These are phyloP conservation scores for Sporothrix brasiliensis DNA, from an alignment of 2,329 filamentous ascomycete genomes.

Conservation along the genomic window DNA sequence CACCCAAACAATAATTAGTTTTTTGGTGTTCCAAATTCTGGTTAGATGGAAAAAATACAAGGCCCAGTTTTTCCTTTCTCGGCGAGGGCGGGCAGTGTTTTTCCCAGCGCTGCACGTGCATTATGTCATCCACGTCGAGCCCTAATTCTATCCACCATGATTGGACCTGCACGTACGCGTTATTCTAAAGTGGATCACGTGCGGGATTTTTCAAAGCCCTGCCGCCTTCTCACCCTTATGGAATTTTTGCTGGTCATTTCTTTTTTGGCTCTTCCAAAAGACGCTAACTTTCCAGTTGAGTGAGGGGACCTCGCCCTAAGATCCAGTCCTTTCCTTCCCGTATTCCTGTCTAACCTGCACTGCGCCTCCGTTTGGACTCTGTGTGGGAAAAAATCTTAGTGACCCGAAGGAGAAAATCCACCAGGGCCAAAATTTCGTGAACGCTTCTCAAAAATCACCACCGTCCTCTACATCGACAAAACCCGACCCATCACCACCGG, in stretches of 20 bases:
- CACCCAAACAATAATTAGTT: conserved; percentile 22
- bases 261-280: neutral
- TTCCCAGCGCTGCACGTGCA: conserved; percentile 8
- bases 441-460: conserved; percentile 30
- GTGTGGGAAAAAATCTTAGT: conserved; percentile 30
- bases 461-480: conserved; percentile 21
- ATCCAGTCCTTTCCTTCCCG: neutral
- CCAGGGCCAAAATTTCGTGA: conserved; percentile 31
- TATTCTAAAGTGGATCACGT: conserved; percentile 10
- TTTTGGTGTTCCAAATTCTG: conserved; percentile 37
- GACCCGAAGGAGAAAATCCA: conserved; percentile 28
- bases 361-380: conserved; percentile 16
- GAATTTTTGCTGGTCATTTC: conserved; percentile 4
- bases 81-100: conserved; percentile 30
- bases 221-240: neutral
- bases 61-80: neutral
- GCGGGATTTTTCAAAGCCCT: conserved; percentile 26
- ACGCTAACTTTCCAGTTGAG: conserved; percentile 4
- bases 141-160: conserved; percentile 30
- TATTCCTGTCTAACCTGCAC: neutral
- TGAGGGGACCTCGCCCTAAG: conserved; percentile 27
- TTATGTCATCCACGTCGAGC: conserved; percentile 27
- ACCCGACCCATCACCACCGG: conserved; percentile 28
- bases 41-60: conserved; percentile 33
- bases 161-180: conserved; percentile 14